A percentile compares a stretch with the other conserved stretches of the same genome.
Evolutionary conservation across 2,329 filamentous ascomycete species (phyloP).

Genomic region (Tolypocladium ovalisporum): DNA sequence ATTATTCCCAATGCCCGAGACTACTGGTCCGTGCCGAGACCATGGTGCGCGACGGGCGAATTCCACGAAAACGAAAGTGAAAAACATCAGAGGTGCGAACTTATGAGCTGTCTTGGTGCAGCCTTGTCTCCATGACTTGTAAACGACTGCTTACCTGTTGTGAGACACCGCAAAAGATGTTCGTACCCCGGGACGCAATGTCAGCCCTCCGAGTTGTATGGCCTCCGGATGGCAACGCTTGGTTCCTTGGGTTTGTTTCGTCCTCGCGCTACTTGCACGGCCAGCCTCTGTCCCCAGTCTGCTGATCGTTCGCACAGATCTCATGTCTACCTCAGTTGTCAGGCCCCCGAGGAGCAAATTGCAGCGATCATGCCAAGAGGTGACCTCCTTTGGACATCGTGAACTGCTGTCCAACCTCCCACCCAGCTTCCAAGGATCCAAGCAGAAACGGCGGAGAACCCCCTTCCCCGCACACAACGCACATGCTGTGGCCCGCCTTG

Average conservation of each 20-base stretch:
- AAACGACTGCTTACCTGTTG: neutral
- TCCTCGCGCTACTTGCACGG: neutral
- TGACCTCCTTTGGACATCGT: too few relatives aligned
- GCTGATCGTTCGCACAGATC: neutral
- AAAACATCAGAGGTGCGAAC: neutral
- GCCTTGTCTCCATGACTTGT: neutral
- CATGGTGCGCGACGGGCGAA: neutral
- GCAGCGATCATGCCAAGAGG: too few relatives aligned
- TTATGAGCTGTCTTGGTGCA: neutral
- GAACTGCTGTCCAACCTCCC: too few relatives aligned
- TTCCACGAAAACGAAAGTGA: neutral
- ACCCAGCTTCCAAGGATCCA: too few relatives aligned
- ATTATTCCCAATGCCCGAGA: too few relatives aligned
- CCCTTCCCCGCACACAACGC: too few relatives aligned
- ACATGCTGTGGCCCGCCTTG: too few relatives aligned
- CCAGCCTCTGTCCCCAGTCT: neutral
- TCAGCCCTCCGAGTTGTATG: too few relatives aligned
- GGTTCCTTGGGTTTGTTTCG: neutral
- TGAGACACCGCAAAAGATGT: neutral
- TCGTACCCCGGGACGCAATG: neutral
- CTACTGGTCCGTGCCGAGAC: too few relatives aligned
- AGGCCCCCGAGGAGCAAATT: too few relatives aligned
- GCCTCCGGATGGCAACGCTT: neutral
- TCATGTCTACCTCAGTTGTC: neutral
- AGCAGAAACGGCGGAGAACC: too few relatives aligned